Conservation (phyloP, 2,329 filamentous ascomycete species). For the Immersiporthe knoxdaviesiana region DNA sequence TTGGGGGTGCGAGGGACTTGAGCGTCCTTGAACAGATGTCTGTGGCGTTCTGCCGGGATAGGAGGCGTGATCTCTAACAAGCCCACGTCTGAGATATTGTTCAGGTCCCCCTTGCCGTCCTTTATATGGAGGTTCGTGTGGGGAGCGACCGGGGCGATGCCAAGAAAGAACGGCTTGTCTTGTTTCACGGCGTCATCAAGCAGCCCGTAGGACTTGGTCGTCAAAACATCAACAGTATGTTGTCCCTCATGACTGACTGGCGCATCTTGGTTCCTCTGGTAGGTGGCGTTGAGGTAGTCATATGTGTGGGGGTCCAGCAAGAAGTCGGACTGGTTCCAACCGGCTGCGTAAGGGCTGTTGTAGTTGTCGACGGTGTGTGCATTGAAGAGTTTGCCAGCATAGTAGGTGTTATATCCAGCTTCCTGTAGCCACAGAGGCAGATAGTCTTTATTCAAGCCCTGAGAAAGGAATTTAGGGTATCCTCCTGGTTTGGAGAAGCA, state of each 20-base stretch:
- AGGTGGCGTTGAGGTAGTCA: constrained; percentile 58
- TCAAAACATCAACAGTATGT: constrained; percentile 34
- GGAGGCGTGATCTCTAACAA: constrained; percentile 47
- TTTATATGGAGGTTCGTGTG: constrained; percentile 47
- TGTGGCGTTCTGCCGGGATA: constrained; percentile 61
- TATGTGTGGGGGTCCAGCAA: constrained; percentile 66
- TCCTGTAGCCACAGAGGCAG: constrained; percentile 71
- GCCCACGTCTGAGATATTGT: constrained; percentile 58
- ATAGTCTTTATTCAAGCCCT: constrained; percentile 69
- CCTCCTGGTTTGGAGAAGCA: constrained; percentile 44
- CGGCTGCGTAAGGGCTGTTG: constrained; percentile 40
- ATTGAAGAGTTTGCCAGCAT: constrained; percentile 73
- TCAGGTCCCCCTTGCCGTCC: constrained; percentile 7
- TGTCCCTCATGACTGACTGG: constrained; percentile 42
- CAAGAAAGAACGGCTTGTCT: constrained; percentile 64
- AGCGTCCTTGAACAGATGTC: constrained; percentile 60
- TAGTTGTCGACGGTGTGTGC: constrained; percentile 64
- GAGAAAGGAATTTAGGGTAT: constrained; percentile 67
- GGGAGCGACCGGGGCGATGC: constrained; percentile 62
- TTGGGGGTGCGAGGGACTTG: constrained; percentile 64
- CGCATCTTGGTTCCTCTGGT: constrained; percentile 49
- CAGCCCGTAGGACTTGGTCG: constrained; percentile 30
- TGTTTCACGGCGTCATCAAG: constrained; percentile 5
- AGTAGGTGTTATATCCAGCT: constrained; percentile 71
- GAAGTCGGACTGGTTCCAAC: constrained; percentile 35